Base-by-base conservation (phyloP, 2,329 filamentous ascomycete genomes). In the Emmonsiellopsis sp. region DNA sequence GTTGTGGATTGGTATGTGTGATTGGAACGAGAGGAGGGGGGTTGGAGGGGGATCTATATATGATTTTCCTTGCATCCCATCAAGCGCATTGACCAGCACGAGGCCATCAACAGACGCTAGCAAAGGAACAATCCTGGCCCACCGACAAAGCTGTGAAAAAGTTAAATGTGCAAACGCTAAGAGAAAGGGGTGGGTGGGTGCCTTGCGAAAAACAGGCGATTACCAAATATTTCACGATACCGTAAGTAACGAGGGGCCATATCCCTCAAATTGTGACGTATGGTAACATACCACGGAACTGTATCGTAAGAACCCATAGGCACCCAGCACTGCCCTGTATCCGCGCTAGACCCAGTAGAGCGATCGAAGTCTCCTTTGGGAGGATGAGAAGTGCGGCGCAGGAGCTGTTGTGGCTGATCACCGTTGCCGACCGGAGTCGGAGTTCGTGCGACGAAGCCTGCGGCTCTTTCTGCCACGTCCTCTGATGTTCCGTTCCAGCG, bases 1-100 rank as follows among this genome's bases (percentile, higher is more conserved):
- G 48, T 9, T 43, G 10, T 51, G 48, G 37, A 51, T 42, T 51
- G 21, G 39, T 34, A 42, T 51, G 48, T 43, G 32, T 43, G 48
- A 42, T 51, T 51, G 48, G 37, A 51, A 27, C 8, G 43, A 32
- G 46, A 21, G 46, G 46, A 13, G 11, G 17, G 46, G 27, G 31
- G 21, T 27, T 27, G 21, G 34, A 49, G 7, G 34, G 14, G 2
- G 46, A 49, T 49, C 34, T 39, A 27, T 27, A 49, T 49, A 49
- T 49, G 37, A 9, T 4, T 27, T 37, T 48, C 37, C 27, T 5
- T 27, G 1, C 14, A 21, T n/a, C 31, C 27, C 11, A 13, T n/a
- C 32, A 48, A 37, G 36, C 7, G 46, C 46, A 49, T 21, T 49
- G 46, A 39, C 34, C 34, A 27, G 46, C 33, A 5, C 6, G 3